Evolutionary conservation across 441 rosid genomes (phyloP), one percentile per base, ranked within the genome.

Genomic region (Erodium trifolium): DNA sequence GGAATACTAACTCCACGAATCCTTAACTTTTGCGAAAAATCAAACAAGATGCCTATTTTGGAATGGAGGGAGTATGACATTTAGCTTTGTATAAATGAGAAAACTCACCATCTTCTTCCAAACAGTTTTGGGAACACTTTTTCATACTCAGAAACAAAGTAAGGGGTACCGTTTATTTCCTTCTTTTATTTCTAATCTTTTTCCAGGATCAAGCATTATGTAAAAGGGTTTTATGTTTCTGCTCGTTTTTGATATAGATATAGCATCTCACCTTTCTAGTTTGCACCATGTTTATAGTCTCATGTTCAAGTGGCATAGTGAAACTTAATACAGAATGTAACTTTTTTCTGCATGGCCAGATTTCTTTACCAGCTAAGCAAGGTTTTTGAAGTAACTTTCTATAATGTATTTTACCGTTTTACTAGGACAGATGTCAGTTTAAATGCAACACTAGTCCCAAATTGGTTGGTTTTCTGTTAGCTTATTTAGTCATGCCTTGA

Each of bases 401-500:
- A 14, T 6, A 17, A 16, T 55, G 10, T 55, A 17, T 55, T 55
- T 16, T 55, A 47, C 62, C 14, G 7, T 55, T 55, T 16, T 55
- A 47, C 62, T 1, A 55, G 8, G 27, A 19, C 19, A 17, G 23
- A 55, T 55, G 62, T 55, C 19, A 14, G 19, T 55, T 7, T 57
- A 57, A 57, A 17, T 17, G 63, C 63, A 57, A 57, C 18, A 23
- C 63, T 57, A 57, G 27, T 57, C 11, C 63, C 63, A 14, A 57
- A 17, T 57, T 57, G 3, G 63, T 57, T 57, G 63, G 23, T 57
- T 11, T 57, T 57, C 27, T 57, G 63, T 17, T 57, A 17, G 45
- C 45, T 41, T 41, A 41, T 41, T 37, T 41, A 41, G 45, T 41
- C 45, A 41, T 41, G 45, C 63, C 27, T 17, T 17, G 27, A 57